Conservation (phyloP, 176 grass and related monocot species). For the Phragmites australis region DNA sequence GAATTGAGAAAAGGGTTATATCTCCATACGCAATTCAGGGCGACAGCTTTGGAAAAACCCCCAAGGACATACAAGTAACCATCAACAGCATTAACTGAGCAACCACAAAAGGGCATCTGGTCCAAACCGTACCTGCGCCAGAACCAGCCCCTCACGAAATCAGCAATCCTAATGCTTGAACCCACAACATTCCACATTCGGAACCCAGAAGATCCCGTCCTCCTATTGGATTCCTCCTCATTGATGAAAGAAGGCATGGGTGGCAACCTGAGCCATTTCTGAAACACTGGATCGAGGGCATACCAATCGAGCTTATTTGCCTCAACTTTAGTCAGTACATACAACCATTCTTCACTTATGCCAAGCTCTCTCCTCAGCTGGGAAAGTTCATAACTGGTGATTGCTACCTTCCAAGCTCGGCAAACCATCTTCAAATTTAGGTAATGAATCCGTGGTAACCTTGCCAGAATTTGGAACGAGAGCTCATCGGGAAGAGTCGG, state of each 20-base stretch:
- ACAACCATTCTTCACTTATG: slow-evolving; percentile 81
- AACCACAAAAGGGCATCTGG: slow-evolving; percentile 75
- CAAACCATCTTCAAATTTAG: slow-evolving; percentile 71
- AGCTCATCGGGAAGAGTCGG: slow-evolving; percentile 76
- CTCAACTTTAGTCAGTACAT: slow-evolving; percentile 69
- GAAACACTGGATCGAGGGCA: slow-evolving; percentile 58
- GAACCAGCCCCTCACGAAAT: slow-evolving; percentile 74
- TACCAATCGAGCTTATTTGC: slow-evolving; percentile 67
- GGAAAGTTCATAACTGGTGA: slow-evolving; percentile 57
- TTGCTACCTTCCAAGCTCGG: slow-evolving; percentile 59
- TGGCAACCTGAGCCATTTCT: slow-evolving; percentile 77
- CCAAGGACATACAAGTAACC: slow-evolving; percentile 84
- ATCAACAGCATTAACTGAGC: slow-evolving; percentile 55
- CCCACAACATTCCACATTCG: slow-evolving; percentile 68
- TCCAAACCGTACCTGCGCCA: slow-evolving; percentile 44
- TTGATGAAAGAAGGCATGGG: slow-evolving; percentile 59
- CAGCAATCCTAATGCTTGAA: slow-evolving; percentile 78
- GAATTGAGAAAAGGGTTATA: slow-evolving; percentile 72
- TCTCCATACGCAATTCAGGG: slow-evolving; percentile 65
- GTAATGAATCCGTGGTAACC: slow-evolving; percentile 64
- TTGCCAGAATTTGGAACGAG: slow-evolving; percentile 81
- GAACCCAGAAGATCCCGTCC: slow-evolving; percentile 39
- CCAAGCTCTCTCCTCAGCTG: slow-evolving; percentile 67
- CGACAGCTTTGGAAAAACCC: slow-evolving; percentile 68
- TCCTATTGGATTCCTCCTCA: slow-evolving; percentile 56